phyloP scores from a whole-genome alignment of 805 yeast species.

The Kodamaea sagamina region DNA sequence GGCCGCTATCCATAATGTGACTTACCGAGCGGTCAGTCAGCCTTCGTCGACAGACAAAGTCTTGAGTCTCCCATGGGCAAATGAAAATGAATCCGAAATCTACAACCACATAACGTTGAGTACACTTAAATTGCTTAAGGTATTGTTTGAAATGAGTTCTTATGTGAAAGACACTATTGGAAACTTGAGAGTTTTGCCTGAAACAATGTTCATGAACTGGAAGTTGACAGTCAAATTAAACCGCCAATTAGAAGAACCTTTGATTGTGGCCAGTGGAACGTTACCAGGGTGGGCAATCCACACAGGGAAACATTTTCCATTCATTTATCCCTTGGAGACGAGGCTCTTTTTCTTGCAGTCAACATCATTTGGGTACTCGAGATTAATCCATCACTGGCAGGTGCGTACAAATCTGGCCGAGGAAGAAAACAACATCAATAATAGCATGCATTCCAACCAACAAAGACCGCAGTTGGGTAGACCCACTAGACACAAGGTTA shows the following conservation, averaged over 20 bases:
- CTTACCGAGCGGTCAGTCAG: conserved; percentile 37
- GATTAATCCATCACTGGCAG: conserved; percentile 80
- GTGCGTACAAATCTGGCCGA: conserved; percentile 41
- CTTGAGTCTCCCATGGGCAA: conserved; percentile 8
- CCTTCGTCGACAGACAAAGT: conserved; percentile 1
- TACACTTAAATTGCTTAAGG: conserved; percentile 51
- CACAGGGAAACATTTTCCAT: conserved; percentile 73
- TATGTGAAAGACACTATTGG: conserved; percentile 21
- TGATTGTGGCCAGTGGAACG: conserved; percentile 82
- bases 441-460: conserved; percentile 6
- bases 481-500: conserved; percentile 73
- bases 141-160: conserved; percentile 44
- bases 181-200: conserved; percentile 17
- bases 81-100: conserved; percentile 23
- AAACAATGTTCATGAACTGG: conserved; percentile 60
- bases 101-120: conserved; percentile 34
- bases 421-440: conserved; percentile 28
- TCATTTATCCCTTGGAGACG: conserved; percentile 81
- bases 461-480: conserved; percentile 62
- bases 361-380: conserved; percentile 87
- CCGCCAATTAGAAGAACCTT: conserved; percentile 85
- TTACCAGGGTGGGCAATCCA: conserved; percentile 83
- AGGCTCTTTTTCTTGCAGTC: conserved; percentile 77
- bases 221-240: conserved; percentile 84
- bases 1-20: conserved; percentile 55